Evolutionary conservation across 257 asterid species (phyloP).

Genomic region (Craterostigma plantagineum): DNA sequence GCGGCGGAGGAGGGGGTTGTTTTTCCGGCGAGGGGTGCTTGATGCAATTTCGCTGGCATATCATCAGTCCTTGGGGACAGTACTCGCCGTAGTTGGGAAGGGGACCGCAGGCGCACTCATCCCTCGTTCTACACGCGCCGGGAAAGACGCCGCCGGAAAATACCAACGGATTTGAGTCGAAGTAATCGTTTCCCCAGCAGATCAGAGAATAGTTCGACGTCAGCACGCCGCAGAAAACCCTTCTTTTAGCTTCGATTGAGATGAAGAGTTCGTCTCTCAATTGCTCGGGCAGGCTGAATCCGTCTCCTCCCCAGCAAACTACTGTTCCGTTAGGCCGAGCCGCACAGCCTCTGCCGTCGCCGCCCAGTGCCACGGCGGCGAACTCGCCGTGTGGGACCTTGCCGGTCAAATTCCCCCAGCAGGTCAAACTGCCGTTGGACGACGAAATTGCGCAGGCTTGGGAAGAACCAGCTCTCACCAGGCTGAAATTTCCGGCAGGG

Average conservation of each 20-base stretch:
- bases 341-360: no score
- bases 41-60: slow-evolving; percentile 37
- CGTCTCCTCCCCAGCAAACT: slow-evolving; percentile 67
- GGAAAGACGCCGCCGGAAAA: slow-evolving; percentile 38
- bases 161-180: slow-evolving; percentile 22
- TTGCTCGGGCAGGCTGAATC: no score
- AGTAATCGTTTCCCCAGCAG: slow-evolving; percentile 55
- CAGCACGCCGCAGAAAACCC: slow-evolving; percentile 32
- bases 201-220: slow-evolving; percentile 22
- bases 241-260: slow-evolving; percentile 37
- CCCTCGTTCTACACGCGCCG: slow-evolving; percentile 32
- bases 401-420: no score
- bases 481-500: slow-evolving; percentile 20
- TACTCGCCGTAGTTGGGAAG: slow-evolving; percentile 17
- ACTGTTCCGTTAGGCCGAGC: slow-evolving; percentile 29
- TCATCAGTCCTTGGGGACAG: slow-evolving; percentile 34
- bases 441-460: slow-evolving; percentile 40
- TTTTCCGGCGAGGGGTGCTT: neutral
- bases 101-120: slow-evolving; percentile 28
- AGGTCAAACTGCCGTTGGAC: no score
- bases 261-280: slow-evolving; percentile 26
- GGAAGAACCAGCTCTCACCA: slow-evolving; percentile 30
- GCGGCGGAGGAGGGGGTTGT: slow-evolving; percentile 3
- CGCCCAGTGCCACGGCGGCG: no score
- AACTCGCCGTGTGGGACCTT: no score